Percentiles rank a stretch among this genome's conserved stretches.
These are phyloP conservation scores for Westerdykella sp. DNA, from an alignment of 2,329 filamentous ascomycete genomes.

Conservation along the genomic window DNA sequence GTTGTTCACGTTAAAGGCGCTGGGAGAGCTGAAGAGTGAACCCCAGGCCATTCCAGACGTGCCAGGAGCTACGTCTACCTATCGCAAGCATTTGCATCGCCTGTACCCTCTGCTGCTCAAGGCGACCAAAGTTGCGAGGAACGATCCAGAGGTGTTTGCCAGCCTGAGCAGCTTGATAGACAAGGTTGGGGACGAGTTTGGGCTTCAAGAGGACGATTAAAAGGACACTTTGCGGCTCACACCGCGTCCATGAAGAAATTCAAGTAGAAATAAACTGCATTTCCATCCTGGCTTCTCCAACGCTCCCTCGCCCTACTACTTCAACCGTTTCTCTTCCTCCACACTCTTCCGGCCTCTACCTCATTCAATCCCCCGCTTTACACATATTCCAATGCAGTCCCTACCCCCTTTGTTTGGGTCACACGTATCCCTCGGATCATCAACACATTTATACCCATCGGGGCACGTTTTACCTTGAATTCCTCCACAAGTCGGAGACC, in stretches of 20 bases:
- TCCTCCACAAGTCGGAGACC: constrained; percentile 7
- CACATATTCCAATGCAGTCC: constrained; percentile 38
- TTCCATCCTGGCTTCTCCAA: too few species aligned
- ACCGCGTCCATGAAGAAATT: not conserved
- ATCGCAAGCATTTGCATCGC: constrained; percentile 68
- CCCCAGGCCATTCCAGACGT: constrained; percentile 59
- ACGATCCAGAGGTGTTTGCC: constrained; percentile 55
- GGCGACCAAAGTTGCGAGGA: constrained; percentile 55
- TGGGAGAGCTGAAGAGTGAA: constrained; percentile 64
- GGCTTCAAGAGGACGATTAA: constrained; percentile 16
- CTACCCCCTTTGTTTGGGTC: constrained; percentile 28
- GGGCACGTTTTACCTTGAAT: too few species aligned
- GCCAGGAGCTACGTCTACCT: constrained; percentile 18
- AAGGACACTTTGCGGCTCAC: not conserved
- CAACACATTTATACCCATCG: constrained; percentile 26
- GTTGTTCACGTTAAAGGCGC: constrained; percentile 59
- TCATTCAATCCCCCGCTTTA: not conserved
- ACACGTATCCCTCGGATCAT: constrained; percentile 36
- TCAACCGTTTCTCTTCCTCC: too few species aligned
- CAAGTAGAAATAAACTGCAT: too few species aligned
- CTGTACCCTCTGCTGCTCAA: constrained; percentile 72
- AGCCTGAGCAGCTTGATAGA: constrained; percentile 36
- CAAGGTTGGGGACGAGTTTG: constrained; percentile 37
- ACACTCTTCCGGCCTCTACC: too few species aligned
- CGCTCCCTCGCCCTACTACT: too few species aligned